Conservation (phyloP, 2,329 filamentous ascomycete genomes). For the Pleoardoris graminearum region DNA sequence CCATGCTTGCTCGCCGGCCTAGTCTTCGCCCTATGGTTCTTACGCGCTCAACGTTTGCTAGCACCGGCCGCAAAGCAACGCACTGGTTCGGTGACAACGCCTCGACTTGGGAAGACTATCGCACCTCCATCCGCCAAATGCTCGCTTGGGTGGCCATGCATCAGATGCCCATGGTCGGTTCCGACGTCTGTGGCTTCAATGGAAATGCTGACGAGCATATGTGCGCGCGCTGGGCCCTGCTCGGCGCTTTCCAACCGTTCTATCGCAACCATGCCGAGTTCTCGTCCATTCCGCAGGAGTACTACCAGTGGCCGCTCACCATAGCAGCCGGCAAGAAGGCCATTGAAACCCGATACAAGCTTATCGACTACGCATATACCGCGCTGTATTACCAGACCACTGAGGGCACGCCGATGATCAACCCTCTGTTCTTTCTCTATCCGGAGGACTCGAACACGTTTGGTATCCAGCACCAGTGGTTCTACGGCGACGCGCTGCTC, state of each 20-base stretch:
- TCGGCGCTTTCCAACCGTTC: slow-evolving; percentile 75
- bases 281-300: slow-evolving; percentile 64
- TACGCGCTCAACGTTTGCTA: slow-evolving; percentile 75
- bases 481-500: slow-evolving; percentile 61
- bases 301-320: slow-evolving; percentile 70
- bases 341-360: slow-evolving; percentile 71
- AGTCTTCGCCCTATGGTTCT: slow-evolving; percentile 69
- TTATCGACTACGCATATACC: slow-evolving; percentile 82
- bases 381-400: slow-evolving; percentile 63
- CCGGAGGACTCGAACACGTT: slow-evolving; percentile 60
- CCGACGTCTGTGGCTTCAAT: slow-evolving; percentile 77
- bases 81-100: slow-evolving; percentile 65
- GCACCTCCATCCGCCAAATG: slow-evolving; percentile 48
- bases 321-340: slow-evolving; percentile 67
- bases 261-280: slow-evolving; percentile 72
- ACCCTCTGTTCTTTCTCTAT: slow-evolving; percentile 74
- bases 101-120: slow-evolving; percentile 51
- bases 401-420: slow-evolving; percentile 67
- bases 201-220: slow-evolving; percentile 68
- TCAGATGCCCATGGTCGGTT: slow-evolving; percentile 54
- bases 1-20: slow-evolving; percentile 69
- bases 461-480: slow-evolving; percentile 59
- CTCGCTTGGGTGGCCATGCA: slow-evolving; percentile 53
- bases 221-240: slow-evolving; percentile 74
- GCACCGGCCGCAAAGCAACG: slow-evolving; percentile 64